These are phyloP conservation scores for Coemansia sp. DNA, from an alignment of 192 early-diverging fungal species.

Conservation along the genomic window DNA sequence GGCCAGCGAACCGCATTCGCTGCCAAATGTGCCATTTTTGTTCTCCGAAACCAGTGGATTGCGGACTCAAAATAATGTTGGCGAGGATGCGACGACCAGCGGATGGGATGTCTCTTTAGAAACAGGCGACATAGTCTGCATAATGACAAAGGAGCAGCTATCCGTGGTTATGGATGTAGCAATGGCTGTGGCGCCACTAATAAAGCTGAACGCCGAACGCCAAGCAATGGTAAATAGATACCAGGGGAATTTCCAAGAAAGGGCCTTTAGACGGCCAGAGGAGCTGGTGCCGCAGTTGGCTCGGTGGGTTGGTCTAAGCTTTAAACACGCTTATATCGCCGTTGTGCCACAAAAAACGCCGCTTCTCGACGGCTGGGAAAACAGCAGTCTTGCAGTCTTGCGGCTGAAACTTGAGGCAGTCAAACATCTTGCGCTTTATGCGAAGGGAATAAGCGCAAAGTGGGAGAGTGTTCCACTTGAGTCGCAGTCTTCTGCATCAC, in stretches of 20 bases:
- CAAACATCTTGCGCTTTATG: conserved; percentile 52
- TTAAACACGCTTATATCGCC: conserved; percentile 38
- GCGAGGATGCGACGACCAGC: conserved; percentile 49
- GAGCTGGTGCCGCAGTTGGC: conserved; percentile 35
- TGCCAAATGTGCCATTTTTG: background rate
- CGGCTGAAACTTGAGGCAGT: conserved; percentile 45
- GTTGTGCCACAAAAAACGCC: conserved; percentile 27
- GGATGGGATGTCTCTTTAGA: conserved; percentile 49
- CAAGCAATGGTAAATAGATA: conserved; percentile 29
- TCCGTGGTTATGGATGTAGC: conserved; percentile 17
- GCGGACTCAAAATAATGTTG: conserved; percentile 27
- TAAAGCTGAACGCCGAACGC: conserved; percentile 26
- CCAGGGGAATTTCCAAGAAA: conserved; percentile 25
- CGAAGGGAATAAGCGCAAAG: conserved; percentile 32
- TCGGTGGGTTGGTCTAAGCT: conserved; percentile 35
- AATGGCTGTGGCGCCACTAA: conserved; percentile 22
- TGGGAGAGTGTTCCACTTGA: conserved; percentile 40
- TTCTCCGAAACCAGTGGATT: background rate
- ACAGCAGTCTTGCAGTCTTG: conserved; percentile 45
- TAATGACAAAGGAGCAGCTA: conserved; percentile 40
- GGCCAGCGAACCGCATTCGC: background rate
- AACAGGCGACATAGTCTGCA: conserved; percentile 33
- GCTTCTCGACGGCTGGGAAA: conserved; percentile 38
- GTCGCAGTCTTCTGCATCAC: background rate
- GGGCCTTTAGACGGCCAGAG: background rate